Base-by-base conservation (phyloP, 257 asterid species). In the Knoxia roxburghii region DNA sequence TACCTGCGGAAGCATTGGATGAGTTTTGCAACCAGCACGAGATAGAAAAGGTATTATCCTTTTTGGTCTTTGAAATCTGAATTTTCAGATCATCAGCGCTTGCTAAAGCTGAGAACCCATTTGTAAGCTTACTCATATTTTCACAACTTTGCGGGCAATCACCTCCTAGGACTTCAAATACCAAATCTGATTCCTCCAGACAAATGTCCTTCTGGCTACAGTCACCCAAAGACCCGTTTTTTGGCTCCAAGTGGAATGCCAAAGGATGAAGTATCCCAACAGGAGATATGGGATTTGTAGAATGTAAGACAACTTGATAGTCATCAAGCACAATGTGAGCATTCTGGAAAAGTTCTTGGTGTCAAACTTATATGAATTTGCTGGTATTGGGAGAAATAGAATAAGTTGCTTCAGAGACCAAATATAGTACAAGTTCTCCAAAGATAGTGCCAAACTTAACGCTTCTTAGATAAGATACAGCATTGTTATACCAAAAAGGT, bases 261-360 rank as follows among this genome's bases (percentile, higher is more conserved):
- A 88, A 53, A 55, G 99, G 96, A 76, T 90, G 99, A 74, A 93
- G 92, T 77, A 93, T 85, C 75, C 96, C 99, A 64, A 90, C 95
- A 52, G 97, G 90, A 77, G 95, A 95, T 79, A 93, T 93, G 82
- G 89, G 77, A 79, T 83, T 97, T 68, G 96, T 59, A 68, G 99
- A 93, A 80, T 86, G 96, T 67, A 86, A 79, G 77, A 90, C 71
- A 73, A 85, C 86, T 81, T 90, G 76, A 85, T 66, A 93, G 65
- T 88, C 86, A 82, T 93, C 99, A 39, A 93, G 91, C 86, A 93
- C 87, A 69, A 93, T 79, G 71, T 84, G 90, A 73, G 97, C 95
- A 86, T 88, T 83, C 99, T 93, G 95, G 72, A 64, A 83, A 74
- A 57, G 73, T 78, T 67, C 40, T 68, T 53, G n/a, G 62, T 51